A percentile compares a stretch with the other conserved stretches of the same genome.
Conservation (phyloP, 768 basidiomycete species). For the Amyloporia xantha region DNA sequence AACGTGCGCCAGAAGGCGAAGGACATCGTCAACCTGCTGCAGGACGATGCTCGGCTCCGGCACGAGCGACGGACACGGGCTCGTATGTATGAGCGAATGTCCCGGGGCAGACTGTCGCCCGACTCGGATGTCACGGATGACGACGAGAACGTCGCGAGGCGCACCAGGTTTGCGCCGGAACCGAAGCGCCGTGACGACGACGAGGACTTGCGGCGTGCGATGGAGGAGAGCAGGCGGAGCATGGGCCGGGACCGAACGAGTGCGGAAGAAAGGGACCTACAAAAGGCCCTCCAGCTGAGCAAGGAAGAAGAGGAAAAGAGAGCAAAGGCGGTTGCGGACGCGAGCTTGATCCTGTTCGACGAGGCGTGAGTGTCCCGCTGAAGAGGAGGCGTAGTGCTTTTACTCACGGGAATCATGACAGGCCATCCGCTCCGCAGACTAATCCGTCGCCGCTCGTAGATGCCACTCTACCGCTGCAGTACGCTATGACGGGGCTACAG, state of each 20-base stretch:
- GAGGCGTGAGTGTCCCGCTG: constrained; percentile 53
- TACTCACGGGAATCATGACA: constrained; percentile 52
- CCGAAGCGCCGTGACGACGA: constrained; percentile 43
- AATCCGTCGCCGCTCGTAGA: constrained; percentile 14
- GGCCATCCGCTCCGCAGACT: not conserved
- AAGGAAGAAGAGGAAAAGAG: constrained; percentile 82
- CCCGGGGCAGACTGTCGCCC: constrained; percentile 39
- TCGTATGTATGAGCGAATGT: constrained; percentile 88
- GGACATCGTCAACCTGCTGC: constrained; percentile 87
- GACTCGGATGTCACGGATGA: constrained; percentile 40
- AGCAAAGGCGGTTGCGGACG: constrained; percentile 57
- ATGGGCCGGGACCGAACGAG: constrained; percentile 51
- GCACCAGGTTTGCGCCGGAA: constrained; percentile 77
- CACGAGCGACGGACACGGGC: constrained; percentile 74
- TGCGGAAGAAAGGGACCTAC: constrained; percentile 71
- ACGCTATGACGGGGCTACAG: constrained; percentile 13
- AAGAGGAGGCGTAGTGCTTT: constrained; percentile 55
- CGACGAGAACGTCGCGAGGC: constrained; percentile 35
- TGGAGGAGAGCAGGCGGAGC: constrained; percentile 74
- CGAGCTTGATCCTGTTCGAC: constrained; percentile 76
- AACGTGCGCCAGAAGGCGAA: constrained; percentile 95
- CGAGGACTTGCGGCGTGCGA: constrained; percentile 72
- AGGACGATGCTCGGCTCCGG: constrained; percentile 72
- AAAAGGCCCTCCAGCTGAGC: constrained; percentile 73
- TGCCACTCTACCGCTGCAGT: constrained; percentile 19